Evolutionary conservation across 2,329 filamentous ascomycete genomes (phyloP), one percentile per base, ranked within the genome.

Genomic region (Microsporum ferrugineum): DNA sequence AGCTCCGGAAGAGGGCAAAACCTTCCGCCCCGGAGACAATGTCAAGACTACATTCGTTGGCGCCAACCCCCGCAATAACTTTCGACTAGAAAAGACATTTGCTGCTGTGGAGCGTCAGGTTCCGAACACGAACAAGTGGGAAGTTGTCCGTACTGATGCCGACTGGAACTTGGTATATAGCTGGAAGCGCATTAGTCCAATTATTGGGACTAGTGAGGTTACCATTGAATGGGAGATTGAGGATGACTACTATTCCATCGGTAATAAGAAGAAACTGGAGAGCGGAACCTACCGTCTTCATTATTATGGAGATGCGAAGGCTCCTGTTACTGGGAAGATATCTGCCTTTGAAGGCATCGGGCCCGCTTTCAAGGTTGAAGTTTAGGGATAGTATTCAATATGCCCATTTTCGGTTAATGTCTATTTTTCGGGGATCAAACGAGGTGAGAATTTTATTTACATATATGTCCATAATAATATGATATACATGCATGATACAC

Each of bases 1-100:
- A 0, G 76, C 80, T 38, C 77, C 79, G 0, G 80, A 86, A 56
- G 79, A 82, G 0, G 69, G 74, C 0, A 70, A 79, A 8, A 75
- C 76, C 0, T 90, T 88, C 70, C 65, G 73, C 0, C 75, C 80
- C 6, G 89, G 89, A 2, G 79, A 82, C 36, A 77, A 77, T 2
- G 83, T 91, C 57, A 80, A 77, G 14, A 87, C 81, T 0, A 84
- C 80, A 0, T 96, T 96, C 72, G 83, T 92, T 1, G 92, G 87
- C 14, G 91, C 91, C 0, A 96, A 96, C 68, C 92, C 92, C 14
- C 83, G 92, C 34, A 96, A 96, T 72, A 88, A 96, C 65, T 82
- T 96, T 34, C 83, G 85, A 1, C 83, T 89, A 1, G 91, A 89
- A 68, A 80, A 79, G 2, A 95, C 90, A 0, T 96, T 85, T 72